Evolutionary conservation across 306 rosid genomes (phyloP).

Genomic region (Dalbergia cultrata): DNA sequence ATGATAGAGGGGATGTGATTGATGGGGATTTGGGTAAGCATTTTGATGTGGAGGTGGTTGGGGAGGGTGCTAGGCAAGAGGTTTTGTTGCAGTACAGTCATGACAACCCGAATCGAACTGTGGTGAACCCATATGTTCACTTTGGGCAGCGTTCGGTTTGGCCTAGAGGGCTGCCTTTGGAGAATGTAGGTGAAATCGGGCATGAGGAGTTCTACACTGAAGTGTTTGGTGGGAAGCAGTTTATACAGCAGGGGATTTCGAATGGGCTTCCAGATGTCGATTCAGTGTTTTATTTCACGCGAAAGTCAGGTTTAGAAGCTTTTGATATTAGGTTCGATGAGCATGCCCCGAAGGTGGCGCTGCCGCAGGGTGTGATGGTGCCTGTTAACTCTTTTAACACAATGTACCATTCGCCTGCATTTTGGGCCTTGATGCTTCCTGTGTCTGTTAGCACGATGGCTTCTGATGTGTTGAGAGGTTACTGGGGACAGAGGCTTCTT

Average conservation of each 20-base stretch:
- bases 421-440: slow-evolving; percentile 99
- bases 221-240: slow-evolving; percentile 92
- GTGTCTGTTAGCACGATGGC: slow-evolving; percentile 97
- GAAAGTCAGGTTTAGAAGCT: slow-evolving; percentile 84
- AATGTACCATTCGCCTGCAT: slow-evolving; percentile 82
- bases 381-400: slow-evolving; percentile 95
- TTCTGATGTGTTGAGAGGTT: slow-evolving; percentile 95
- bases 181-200: slow-evolving; percentile 84
- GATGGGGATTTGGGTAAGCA: slow-evolving; percentile 90
- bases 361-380: slow-evolving; percentile 94
- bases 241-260: slow-evolving; percentile 90
- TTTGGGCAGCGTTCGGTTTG: slow-evolving; percentile 98
- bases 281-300: slow-evolving; percentile 90
- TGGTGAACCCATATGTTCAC: slow-evolving; percentile 90
- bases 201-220: slow-evolving; percentile 94
- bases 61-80: slow-evolving; percentile 90
- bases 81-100: slow-evolving; percentile 85
- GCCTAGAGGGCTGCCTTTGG: slow-evolving; percentile 98
- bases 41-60: slow-evolving; percentile 87
- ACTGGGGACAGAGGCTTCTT: slow-evolving; percentile 97
- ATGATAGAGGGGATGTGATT: slow-evolving; percentile 92
- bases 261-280: slow-evolving; percentile 98
- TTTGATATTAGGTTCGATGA: slow-evolving; percentile 88
- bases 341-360: slow-evolving; percentile 85
- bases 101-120: slow-evolving; percentile 82